Evolutionary conservation across 371 early-diverging fungal species (phyloP).

Genomic region (Mucor circinelloides): DNA sequence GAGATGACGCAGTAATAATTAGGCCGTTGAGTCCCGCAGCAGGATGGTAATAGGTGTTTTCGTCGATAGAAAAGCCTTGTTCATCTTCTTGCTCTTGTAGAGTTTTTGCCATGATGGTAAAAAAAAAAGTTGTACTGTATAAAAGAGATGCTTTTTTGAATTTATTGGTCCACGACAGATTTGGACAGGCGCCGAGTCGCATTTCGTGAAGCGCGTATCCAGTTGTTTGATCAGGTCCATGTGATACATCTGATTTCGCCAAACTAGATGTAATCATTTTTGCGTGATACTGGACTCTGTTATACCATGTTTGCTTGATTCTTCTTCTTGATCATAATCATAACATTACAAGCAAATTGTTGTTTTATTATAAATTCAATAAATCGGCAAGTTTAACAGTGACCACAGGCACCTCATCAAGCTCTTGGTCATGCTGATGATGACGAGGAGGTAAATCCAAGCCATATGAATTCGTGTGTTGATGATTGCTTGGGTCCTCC

Average conservation of each 20-base stretch:
- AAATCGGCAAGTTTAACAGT: conserved; percentile 8
- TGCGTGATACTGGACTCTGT: too few species aligned
- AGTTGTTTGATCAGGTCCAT: too few species aligned
- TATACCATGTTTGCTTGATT: too few species aligned
- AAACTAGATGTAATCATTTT: too few species aligned
- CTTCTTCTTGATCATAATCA: too few species aligned
- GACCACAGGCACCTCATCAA: neutral
- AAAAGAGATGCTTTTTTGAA: neutral
- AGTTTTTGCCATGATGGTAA: neutral
- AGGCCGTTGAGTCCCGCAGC: neutral
- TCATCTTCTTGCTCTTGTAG: neutral
- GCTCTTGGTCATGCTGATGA: neutral
- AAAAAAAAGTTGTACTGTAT: neutral
- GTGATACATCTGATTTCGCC: too few species aligned
- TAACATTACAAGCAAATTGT: neutral
- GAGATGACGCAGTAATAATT: neutral
- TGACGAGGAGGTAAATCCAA: neutral
- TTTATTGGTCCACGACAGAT: too few species aligned
- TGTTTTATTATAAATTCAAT: neutral
- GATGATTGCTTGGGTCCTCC: neutral
- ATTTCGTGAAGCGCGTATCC: too few species aligned
- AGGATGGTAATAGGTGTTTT: neutral
- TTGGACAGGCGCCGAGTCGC: too few species aligned
- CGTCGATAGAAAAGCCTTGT: neutral
- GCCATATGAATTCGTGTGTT: neutral